Evolutionary conservation across 768 basidiomycete genomes (phyloP), one percentile per base, ranked within the genome.

Genomic region (Russula sp.): DNA sequence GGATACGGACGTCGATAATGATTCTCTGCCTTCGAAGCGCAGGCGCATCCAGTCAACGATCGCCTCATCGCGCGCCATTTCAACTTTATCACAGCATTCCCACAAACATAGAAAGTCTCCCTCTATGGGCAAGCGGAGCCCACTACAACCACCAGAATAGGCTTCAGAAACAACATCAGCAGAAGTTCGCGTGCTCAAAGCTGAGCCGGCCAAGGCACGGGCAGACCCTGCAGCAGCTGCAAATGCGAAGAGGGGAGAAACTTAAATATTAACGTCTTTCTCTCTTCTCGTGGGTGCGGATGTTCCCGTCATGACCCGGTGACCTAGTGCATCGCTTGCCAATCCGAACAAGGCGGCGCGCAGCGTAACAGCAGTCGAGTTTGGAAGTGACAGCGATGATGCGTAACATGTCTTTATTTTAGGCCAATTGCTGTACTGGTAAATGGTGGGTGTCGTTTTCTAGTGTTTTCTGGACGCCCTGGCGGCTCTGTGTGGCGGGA

Each of bases 371-470:
- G 59, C 63, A 1, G 53, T 64, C 10, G 63, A 64, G 13, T 64
- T 64, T 42, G 63, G 59, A 18, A 64, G 63, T 34, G 63, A 64
- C 36, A 59, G 59, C 28, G n/a, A n/a, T n/a, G n/a, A n/a, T n/a
- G n/a, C n/a, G n/a, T 64, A 44, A 28, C 11, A 28, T 11, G 30
- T 44, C 6, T 36, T 36, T 36, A 11, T 5, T 6, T 30, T 30
- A 30, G 3, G 30, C 5, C 6, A 3, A 11, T 36, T 10, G 34
- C 34, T 30, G 34, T 36, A 36, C 10, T 36, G 1, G 11, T 36
- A 11, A 30, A 30, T n/a, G 34, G 34, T 36, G 34, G 34, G 34
- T 3, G 34, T 36, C 34, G 34, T 11, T 36, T 36, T 9, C n/a
- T 30, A 3, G 9, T 13, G 34, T 36, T 36, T 36, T 13, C 34